Evolutionary conservation across 305 asterid genomes (phyloP).

Genomic region (Nicotiana rustica): DNA sequence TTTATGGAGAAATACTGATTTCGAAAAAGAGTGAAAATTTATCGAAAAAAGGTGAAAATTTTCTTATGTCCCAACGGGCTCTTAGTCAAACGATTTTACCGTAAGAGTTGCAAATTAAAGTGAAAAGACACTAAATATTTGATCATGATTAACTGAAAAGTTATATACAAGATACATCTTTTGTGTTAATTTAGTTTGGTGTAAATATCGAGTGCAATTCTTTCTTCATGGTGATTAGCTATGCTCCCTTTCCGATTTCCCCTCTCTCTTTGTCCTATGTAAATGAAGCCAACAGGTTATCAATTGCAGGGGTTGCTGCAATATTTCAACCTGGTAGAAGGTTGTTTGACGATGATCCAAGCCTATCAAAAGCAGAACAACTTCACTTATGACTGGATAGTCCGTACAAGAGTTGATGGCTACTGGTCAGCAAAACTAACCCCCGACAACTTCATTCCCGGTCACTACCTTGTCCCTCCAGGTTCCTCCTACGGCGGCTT

Average conservation of each 20-base stretch:
- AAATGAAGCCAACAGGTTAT: neutral
- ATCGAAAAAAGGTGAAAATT: no score
- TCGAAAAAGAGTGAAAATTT: no score
- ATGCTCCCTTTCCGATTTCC: neutral
- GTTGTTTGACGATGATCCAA: conserved; percentile 77
- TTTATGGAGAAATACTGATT: no score
- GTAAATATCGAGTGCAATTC: no score
- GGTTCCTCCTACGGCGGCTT: conserved; percentile 89
- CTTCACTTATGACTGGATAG: conserved; percentile 89
- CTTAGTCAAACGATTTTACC: no score
- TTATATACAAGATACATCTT: no score
- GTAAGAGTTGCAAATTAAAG: no score
- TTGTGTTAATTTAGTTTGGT: neutral
- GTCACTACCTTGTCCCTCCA: conserved; percentile 74
- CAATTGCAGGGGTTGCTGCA: conserved; percentile 79
- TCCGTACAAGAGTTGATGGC: conserved; percentile 89
- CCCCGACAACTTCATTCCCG: conserved; percentile 70
- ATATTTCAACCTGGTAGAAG: conserved; percentile 84
- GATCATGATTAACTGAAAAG: neutral
- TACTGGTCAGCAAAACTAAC: conserved; percentile 75
- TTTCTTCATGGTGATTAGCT: neutral
- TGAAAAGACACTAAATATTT: no score
- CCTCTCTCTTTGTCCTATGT: neutral
- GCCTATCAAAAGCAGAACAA: conserved; percentile 65
- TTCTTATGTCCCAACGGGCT: no score